Evolutionary conservation across 805 yeast species (phyloP).

Genomic region (Dipodascopsis tothii): DNA sequence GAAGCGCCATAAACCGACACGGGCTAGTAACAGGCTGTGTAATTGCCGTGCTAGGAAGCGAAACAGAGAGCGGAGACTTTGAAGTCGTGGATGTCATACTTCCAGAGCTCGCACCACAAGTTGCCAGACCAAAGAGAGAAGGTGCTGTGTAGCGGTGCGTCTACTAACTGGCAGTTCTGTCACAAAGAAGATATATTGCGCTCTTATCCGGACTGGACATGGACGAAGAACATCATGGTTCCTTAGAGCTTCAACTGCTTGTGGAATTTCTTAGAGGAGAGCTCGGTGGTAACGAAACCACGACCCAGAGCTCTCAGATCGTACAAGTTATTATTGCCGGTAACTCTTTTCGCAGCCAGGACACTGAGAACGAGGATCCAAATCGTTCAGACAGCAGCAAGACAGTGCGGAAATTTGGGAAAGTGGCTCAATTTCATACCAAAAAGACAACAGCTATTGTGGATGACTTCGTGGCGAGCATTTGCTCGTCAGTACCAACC

Average conservation of each 20-base stretch:
- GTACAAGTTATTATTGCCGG: slow-evolving; percentile 65
- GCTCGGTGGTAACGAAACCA: slow-evolving; percentile 40
- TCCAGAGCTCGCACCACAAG: slow-evolving; percentile 55
- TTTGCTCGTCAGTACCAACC: slow-evolving; percentile 57
- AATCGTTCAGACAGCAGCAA: no score
- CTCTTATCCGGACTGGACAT: slow-evolving; percentile 70
- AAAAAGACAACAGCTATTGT: slow-evolving; percentile 32
- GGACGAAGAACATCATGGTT: slow-evolving; percentile 38
- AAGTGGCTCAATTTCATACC: slow-evolving; percentile 14
- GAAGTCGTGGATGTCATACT: slow-evolving; percentile 72
- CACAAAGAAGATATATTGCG: slow-evolving; percentile 42
- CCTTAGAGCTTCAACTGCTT: slow-evolving; percentile 48
- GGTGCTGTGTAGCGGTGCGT: not conserved
- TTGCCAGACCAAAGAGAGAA: not conserved
- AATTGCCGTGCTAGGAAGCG: slow-evolving; percentile 80
- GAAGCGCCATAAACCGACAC: slow-evolving; percentile 31
- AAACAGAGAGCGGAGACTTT: slow-evolving; percentile 72
- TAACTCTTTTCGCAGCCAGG: no score
- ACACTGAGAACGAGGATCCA: no score
- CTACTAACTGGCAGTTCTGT: not conserved
- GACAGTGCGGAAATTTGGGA: no score
- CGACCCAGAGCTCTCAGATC: no score
- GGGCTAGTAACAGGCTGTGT: slow-evolving; percentile 82
- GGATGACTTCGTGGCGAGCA: slow-evolving; percentile 50
- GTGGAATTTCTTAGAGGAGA: slow-evolving; percentile 69